Base-by-base conservation (phyloP, 495 filamentous ascomycete species). In the Gamarada debralockiae region DNA sequence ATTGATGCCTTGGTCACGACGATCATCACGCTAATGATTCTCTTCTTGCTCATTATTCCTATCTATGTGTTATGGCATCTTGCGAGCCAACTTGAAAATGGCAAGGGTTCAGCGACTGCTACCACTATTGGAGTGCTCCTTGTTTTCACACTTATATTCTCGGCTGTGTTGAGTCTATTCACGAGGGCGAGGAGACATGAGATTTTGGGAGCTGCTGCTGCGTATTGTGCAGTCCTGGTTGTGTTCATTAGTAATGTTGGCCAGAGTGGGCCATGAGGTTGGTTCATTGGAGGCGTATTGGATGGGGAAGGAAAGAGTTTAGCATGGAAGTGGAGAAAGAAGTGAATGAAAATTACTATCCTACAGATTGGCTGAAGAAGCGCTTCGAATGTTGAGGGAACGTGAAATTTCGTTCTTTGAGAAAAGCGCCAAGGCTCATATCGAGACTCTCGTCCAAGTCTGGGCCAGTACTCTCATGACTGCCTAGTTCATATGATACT, bases 171-270 rank as follows among this genome's bases (percentile, higher is more conserved):
- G 8, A 55, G 52, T 2, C 48, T 66, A 2, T 62, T 66, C 50
- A 69, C 68, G 1, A 41, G 48, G 48, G 68, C 68, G 8, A 61
- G 60, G 37, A 34, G 65, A 23, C 68, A 69, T 36, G 66, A 71
- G 51, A 63, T 65, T 34, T 53, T 71, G 33, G 62, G 55, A 18
- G 61, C 68, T 12, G 61, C 66, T 43, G 65, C 66, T 29, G 68
- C 61, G 66, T 57, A 57, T 23, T 52, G 40, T 41, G 55, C 55
- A 12, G 41, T 57, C 1, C 55, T 57, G 9, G 49, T 52, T 6
- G 55, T 57, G 0, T 57, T 57, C 43, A 48, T 57, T 0, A 45
- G 40, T 7, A 53, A 56, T 38, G 14, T 48, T 22, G 40, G 44
- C 7, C 45, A 47, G 33, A 3, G 10, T 1, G 45, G 24, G 14